Percentiles rank a stretch among this genome's conserved stretches.
These are phyloP conservation scores for Blumeriella jaapii DNA, from an alignment of 2,329 filamentous ascomycete species.

Conservation along the genomic window DNA sequence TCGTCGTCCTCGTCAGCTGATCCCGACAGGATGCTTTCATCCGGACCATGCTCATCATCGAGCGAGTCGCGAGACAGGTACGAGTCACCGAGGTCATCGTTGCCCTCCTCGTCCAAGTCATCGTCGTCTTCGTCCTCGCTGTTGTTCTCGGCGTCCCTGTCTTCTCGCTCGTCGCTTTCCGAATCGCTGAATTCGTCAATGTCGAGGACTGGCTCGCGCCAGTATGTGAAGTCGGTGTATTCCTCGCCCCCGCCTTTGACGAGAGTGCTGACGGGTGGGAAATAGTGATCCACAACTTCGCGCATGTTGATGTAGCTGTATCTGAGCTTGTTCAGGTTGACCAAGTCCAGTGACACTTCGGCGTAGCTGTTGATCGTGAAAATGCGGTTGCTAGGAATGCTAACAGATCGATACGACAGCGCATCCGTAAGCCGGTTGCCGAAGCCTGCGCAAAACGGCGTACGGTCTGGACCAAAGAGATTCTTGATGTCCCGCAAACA, in stretches of 20 bases:
- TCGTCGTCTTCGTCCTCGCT: slow-evolving; percentile 37
- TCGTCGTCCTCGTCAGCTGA: slow-evolving; percentile 21
- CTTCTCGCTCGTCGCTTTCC: slow-evolving; percentile 50
- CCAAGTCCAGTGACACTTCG: slow-evolving; percentile 81
- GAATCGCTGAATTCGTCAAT: slow-evolving; percentile 82
- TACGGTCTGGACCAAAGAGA: slow-evolving; percentile 65
- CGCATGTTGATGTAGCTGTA: slow-evolving; percentile 96
- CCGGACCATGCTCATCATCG: slow-evolving; percentile 29
- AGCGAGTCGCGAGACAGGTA: slow-evolving; percentile 42
- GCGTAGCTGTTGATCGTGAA: slow-evolving; percentile 99
- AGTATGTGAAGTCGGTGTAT: slow-evolving; percentile 95
- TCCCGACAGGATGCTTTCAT: slow-evolving; percentile 21
- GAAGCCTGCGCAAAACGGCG: slow-evolving; percentile 93
- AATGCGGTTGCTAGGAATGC: slow-evolving; percentile 86
- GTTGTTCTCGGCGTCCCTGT: slow-evolving; percentile 41
- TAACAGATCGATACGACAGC: slow-evolving; percentile 88
- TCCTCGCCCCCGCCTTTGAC: slow-evolving; percentile 85
- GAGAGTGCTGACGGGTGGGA: slow-evolving; percentile 79
- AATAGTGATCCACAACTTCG: slow-evolving; percentile 96
- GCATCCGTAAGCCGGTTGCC: slow-evolving; percentile 95
- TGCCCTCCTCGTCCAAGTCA: slow-evolving; percentile 38
- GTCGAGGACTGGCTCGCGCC: slow-evolving; percentile 75
- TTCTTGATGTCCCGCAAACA: slow-evolving; percentile 88
- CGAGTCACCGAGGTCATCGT: slow-evolving; percentile 42
- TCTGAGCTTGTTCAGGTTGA: slow-evolving; percentile 88